Conservation (phyloP, 1,139 yeast species). For the Saccharomyces uvarum region DNA sequence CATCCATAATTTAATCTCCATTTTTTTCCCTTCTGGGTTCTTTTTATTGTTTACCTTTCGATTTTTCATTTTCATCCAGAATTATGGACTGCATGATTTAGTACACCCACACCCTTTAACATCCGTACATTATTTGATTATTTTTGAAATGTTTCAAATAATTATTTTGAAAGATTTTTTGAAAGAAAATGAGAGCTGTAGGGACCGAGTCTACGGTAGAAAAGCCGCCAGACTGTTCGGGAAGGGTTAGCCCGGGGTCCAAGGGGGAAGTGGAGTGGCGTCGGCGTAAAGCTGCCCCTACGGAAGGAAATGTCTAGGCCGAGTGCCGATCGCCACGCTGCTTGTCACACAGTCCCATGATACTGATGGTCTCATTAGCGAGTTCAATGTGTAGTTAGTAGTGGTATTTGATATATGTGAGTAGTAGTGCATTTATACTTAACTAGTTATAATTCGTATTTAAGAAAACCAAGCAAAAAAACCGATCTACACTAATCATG, state of each 20-base stretch:
- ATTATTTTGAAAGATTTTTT: neutral
- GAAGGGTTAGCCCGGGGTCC: neutral
- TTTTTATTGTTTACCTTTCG: slow-evolving; percentile 5
- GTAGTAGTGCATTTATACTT: neutral
- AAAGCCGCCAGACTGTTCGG: neutral
- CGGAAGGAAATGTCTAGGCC: neutral
- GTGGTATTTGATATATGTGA: neutral
- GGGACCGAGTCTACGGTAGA: neutral
- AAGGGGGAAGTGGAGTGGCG: neutral
- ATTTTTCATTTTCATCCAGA: neutral
- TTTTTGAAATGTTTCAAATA: neutral
- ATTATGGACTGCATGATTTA: neutral
- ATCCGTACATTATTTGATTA: neutral
- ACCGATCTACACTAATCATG: slow-evolving; percentile 41
- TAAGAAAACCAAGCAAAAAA: slow-evolving; percentile 4
- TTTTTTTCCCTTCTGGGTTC: slow-evolving; percentile 8
- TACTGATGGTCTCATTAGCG: neutral
- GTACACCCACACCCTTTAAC: neutral
- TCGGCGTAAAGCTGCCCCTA: neutral
- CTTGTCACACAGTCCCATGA: slow-evolving; percentile 10
- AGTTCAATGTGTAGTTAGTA: neutral
- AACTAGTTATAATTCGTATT: neutral
- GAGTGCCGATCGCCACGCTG: neutral
- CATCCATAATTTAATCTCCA: neutral
- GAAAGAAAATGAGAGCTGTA: neutral